A percentile compares a stretch with the other conserved stretches of the same genome.
Evolutionary conservation across 1,284 basidiomycete species (phyloP).

Genomic region (Malassezia caprae): DNA sequence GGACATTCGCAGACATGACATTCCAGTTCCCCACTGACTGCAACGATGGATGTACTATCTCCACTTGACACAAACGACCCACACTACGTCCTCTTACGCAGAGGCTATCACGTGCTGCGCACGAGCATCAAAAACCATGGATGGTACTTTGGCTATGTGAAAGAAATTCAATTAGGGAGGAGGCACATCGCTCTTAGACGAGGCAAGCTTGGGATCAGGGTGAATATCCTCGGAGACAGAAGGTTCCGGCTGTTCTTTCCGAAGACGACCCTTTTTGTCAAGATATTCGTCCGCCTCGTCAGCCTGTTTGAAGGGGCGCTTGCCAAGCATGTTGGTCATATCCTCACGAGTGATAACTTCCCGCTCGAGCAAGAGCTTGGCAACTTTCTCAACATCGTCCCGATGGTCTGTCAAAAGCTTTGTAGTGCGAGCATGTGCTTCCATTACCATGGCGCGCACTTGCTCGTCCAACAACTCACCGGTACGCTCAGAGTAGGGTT

Average conservation of each 20-base stretch:
- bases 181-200: slow-evolving; percentile 1
- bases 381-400: slow-evolving; percentile 87
- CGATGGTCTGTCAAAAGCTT: slow-evolving; percentile 71
- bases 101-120: neutral
- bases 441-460: slow-evolving; percentile 88
- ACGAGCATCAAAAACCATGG: neutral
- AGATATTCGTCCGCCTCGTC: slow-evolving; percentile 52
- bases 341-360: slow-evolving; percentile 90
- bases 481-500: slow-evolving; percentile 95
- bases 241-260: slow-evolving; percentile 36
- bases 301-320: slow-evolving; percentile 66
- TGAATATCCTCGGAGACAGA: slow-evolving; percentile 35
- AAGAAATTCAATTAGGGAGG: neutral
- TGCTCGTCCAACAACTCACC: slow-evolving; percentile 78
- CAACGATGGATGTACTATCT: neutral
- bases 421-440: slow-evolving; percentile 74
- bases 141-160: neutral
- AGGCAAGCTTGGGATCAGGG: slow-evolving; percentile 27
- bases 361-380: slow-evolving; percentile 75
- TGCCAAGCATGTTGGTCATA: slow-evolving; percentile 74
- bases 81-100: neutral
- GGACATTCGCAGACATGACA: neutral
- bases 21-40: neutral
- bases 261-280: slow-evolving; percentile 39
- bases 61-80: neutral